Base-by-base conservation (phyloP, 2,329 filamentous ascomycete species). In the Verticillium dahliae region DNA sequence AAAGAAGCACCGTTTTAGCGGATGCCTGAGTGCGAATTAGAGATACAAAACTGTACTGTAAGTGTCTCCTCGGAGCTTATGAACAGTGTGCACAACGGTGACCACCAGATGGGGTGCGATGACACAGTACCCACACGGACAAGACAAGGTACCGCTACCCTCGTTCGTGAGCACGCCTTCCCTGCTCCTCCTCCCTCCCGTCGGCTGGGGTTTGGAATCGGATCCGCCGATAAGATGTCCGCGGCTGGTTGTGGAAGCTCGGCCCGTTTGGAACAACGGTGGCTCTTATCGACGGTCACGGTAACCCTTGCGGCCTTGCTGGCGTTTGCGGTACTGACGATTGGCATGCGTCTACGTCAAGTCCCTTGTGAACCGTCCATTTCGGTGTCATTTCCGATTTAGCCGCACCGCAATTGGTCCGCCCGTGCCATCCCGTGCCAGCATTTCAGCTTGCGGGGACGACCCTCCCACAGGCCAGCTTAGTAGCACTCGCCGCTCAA, bases 1-100 rank as follows among this genome's bases (percentile, higher is more conserved):
- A 60, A 60, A 60, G 59, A 60, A 60, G 27, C 59, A 60, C 59
- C 59, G 59, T 52, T 60, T 35, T 45, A 37, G 58, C 33, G 41
- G 58, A 41, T 50, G 45, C 10, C 4, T 5, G 22, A 35, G 55
- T 34, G 55, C 55, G 55, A 56, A 27, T 34, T 22, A 9, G 22
- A 22, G n/a, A 11, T 6, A 13, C 6, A 11, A 11, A 10, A 50
- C 45, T 50, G 45, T 50, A 18, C 65, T 84, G 61, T 76, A 66
- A 62, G 57, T 54, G 45, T 10, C 18, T 7, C 7, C 7, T 41
- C 14, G n/a, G 39, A 7, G 15, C 6, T 2, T 15, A n/a, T 3
- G 13, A 2, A 45, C 39, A 45, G 39, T 50, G n/a, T 22, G 45
- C 7, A 18, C 45, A 50, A 22, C n/a, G 18, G 7, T 9, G 2